These are phyloP conservation scores for Acanthamoeba sp. DNA, from an alignment of 208 protist species.

Conservation along the genomic window DNA sequence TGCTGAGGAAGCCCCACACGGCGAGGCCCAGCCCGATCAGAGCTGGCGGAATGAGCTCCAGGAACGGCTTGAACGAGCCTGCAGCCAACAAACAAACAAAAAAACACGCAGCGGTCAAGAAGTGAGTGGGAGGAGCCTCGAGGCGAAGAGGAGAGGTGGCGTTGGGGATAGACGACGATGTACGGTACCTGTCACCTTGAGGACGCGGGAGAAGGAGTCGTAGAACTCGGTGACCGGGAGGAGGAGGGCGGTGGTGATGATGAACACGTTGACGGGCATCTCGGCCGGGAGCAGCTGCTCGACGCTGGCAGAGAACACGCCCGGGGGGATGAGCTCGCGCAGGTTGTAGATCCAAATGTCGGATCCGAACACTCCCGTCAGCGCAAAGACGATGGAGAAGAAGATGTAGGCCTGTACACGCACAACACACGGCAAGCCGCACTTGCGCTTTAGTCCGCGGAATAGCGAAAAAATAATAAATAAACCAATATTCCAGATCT, in stretches of 20 bases:
- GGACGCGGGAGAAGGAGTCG: constrained; percentile 17
- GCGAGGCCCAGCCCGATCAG: neutral
- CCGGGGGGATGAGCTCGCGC: neutral
- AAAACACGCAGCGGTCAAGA: neutral
- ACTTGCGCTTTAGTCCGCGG: neutral
- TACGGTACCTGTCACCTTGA: neutral
- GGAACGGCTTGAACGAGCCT: constrained; percentile 6
- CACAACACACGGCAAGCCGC: neutral
- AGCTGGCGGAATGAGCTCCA: neutral
- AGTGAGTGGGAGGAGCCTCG: neutral
- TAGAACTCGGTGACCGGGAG: constrained; percentile 20
- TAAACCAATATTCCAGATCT: too few relatives aligned
- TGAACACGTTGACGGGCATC: neutral
- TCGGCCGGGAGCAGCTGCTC: neutral
- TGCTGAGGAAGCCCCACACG: neutral
- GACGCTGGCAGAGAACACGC: neutral
- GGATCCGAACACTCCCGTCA: neutral
- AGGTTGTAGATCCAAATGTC: neutral
- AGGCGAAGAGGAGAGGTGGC: neutral
- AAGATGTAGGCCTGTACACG: neutral
- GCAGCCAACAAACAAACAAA: neutral
- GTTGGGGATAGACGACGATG: too few relatives aligned
- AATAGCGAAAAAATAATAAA: neutral
- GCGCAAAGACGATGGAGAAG: neutral
- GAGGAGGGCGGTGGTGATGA: neutral